These are phyloP conservation scores for Dorcoceras hygrometricum DNA, from an alignment of 257 asterid genomes.

Conservation along the genomic window DNA sequence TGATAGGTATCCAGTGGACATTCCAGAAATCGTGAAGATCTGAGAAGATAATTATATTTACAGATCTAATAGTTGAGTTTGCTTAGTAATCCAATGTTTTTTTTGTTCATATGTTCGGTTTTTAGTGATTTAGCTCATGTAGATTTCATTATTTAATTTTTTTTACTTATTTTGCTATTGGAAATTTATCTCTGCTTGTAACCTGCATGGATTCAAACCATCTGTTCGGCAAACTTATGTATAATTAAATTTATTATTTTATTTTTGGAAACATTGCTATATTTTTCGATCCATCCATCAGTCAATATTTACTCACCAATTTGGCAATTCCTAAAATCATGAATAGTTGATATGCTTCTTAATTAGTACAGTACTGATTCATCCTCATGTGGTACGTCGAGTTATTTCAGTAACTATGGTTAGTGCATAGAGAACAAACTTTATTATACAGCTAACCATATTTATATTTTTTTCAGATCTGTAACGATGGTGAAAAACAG, in stretches of 20 bases:
- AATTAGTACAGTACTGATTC: too few relatives aligned
- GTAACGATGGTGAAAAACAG: too few relatives aligned
- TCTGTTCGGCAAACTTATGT: neutral
- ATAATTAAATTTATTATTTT: too few relatives aligned
- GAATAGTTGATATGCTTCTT: too few relatives aligned
- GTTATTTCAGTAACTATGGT: too few relatives aligned
- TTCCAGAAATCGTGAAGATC: conserved; percentile 17
- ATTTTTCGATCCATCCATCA: neutral
- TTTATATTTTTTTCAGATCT: too few relatives aligned
- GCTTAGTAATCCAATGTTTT: neutral
- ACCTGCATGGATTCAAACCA: neutral
- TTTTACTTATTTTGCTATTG: too few relatives aligned
- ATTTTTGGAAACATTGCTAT: neutral
- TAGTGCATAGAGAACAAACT: too few relatives aligned
- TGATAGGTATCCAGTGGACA: conserved; percentile 18
- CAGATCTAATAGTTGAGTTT: too few relatives aligned
- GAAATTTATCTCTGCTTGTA: neutral
- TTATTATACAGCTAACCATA: too few relatives aligned
- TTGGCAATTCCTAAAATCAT: neutral
- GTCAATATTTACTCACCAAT: neutral
- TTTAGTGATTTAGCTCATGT: neutral
- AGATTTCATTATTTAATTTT: neutral
- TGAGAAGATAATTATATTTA: neutral
- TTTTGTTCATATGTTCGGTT: neutral
- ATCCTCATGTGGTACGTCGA: too few relatives aligned